Evolutionary conservation across 202 grass and related monocot genomes (phyloP), one percentile per base, ranked within the genome.

Genomic region (Dendrocalamus latiflorus): DNA sequence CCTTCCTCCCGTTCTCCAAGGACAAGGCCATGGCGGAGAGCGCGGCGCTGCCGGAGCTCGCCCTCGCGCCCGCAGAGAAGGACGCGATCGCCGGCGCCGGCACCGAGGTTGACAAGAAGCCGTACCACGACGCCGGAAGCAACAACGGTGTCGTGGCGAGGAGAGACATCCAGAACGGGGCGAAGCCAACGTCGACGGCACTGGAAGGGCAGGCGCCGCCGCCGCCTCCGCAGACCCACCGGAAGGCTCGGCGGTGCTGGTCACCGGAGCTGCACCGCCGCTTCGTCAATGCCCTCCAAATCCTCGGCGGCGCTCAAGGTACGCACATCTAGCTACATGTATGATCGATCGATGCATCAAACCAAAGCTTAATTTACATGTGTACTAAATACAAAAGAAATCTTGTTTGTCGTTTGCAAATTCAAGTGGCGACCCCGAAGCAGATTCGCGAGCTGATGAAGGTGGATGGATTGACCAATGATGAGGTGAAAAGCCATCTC

Each of bases 391-490:
- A 83, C 43, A 75, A 74, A 70, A 64, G 3, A 54, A 56, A 85
- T 41, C 33, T 55, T 49, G 26, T 42, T 81, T 81, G 4, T 75
- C 68, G 4, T 62, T 87, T 86, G 66, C 61, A 87, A 82, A 65
- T 50, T 78, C 36, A 77, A 99, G 96, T 93, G 83, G 96, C 96
- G 39, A 99, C 96, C 24, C 96, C 96, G 65, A 99, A 99, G 89
- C 96, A 98, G 84, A 98, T 98, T 71, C 91, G 95, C 1, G 95
- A 98, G 86, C 89, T 98, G 58, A 98, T 98, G 95, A 98, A 98
- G 87, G 95, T 98, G n/a, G 95, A 98, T 81, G 95, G 95, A 91
- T 90, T 98, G 85, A 95, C 95, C 87, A 98, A 98, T 90, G 95
- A 98, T 95, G 95, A 98, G 87, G 95, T 98, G 86, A 98, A 98